Evolutionary conservation across 2,329 filamentous ascomycete species (phyloP).

Genomic region (Mariannaea elegans): DNA sequence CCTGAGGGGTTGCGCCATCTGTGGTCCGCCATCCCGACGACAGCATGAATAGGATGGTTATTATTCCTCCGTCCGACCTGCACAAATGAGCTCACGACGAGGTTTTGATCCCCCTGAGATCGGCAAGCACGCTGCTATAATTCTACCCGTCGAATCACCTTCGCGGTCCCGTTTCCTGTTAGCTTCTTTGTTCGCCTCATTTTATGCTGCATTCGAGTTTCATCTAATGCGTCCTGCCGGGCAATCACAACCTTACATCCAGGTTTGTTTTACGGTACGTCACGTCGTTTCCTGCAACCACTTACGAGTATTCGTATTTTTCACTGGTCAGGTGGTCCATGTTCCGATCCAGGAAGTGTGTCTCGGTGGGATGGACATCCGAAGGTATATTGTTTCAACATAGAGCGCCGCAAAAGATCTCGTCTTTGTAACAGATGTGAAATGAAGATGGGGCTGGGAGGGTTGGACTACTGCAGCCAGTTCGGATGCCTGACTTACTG

Average conservation of each 20-base stretch:
- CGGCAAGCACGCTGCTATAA: neutral
- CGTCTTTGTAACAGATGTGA: conserved; percentile 15
- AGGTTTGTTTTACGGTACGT: conserved; percentile 3
- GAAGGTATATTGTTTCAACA: conserved; percentile 1
- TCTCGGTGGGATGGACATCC: conserved; percentile 4
- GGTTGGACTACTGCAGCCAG: neutral
- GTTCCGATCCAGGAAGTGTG: conserved; percentile 5
- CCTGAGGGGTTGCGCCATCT: conserved; percentile 34
- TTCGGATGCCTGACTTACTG: conserved; percentile 3
- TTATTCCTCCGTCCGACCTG: neutral
- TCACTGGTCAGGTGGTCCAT: conserved; percentile 7
- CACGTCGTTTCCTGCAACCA: conserved; percentile 20
- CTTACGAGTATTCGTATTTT: neutral
- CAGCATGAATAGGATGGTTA: neutral
- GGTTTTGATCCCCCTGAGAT: conserved; percentile 6
- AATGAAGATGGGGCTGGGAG: conserved; percentile 15
- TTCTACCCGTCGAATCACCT: neutral
- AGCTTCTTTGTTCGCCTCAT: conserved; percentile 7
- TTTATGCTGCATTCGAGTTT: conserved; percentile 14
- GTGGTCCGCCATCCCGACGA: neutral
- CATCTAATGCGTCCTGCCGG: conserved; percentile 14
- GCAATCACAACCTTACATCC: neutral
- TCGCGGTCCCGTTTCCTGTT: neutral
- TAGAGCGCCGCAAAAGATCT: conserved; percentile 13
- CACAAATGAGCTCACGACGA: neutral